These are phyloP conservation scores for Gastrolobium villosum DNA, from an alignment of 306 rosid species.

Conservation along the genomic window DNA sequence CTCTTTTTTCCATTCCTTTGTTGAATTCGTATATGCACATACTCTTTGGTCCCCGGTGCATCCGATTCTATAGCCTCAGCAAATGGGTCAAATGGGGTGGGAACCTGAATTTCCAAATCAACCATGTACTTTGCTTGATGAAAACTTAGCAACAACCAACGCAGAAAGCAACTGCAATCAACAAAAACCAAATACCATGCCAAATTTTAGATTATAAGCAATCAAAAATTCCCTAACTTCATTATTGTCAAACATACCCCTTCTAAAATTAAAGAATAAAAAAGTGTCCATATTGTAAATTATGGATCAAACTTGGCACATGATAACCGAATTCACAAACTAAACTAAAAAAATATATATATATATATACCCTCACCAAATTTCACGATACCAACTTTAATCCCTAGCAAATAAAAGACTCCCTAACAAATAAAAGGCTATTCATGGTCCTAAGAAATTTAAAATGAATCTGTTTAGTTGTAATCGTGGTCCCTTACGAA, in stretches of 20 bases:
- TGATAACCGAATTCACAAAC: background rate
- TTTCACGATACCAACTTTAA: no score
- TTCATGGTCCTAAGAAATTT: no score
- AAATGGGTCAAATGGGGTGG: slow-evolving; percentile 77
- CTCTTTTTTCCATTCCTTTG: slow-evolving; percentile 94
- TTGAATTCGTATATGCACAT: slow-evolving; percentile 88
- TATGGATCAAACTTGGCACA: background rate
- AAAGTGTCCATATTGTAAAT: background rate
- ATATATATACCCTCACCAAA: no score
- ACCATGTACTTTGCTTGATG: slow-evolving; percentile 76
- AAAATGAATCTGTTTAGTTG: no score
- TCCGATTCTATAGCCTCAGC: slow-evolving; percentile 75
- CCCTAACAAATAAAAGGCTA: no score
- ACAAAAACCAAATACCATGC: background rate
- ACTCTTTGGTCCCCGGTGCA: slow-evolving; percentile 76
- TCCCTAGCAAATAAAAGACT: no score
- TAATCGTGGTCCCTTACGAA: no score
- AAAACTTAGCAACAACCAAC: slow-evolving; percentile 4
- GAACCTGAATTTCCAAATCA: slow-evolving; percentile 65
- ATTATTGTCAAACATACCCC: no score
- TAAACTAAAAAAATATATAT: no score
- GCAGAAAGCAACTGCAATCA: slow-evolving; percentile 21
- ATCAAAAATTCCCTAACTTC: no score
- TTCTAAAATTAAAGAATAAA: no score
- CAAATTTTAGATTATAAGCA: background rate